Base-by-base conservation (phyloP, 78 protist species). In the Dictyostelium purpureum region DNA sequence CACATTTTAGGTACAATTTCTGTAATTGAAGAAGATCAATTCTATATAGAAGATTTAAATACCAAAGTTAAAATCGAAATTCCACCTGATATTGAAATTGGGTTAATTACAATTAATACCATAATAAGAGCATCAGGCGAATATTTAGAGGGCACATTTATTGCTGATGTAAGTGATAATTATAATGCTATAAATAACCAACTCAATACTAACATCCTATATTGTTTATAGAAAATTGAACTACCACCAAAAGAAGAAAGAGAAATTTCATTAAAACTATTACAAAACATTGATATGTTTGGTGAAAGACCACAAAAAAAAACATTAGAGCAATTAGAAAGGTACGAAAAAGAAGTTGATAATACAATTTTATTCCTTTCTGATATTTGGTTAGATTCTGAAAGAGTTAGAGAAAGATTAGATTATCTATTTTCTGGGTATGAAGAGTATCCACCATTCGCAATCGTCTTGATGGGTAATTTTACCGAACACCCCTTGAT, bases 401-500 rank as follows among this genome's bases (percentile, higher is more conserved):
- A 66, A 26, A 66, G 37, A 37, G 96, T 89, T 6, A 31, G 65
- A 51, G 42, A 28, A 9, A 57, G 73, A 31, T 83, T 94, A 42
- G 61, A 71, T 12, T 16, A 19, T 19, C 19, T 94, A 21, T 88
- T 94, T 31, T 9, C 16, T 16, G 79, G 91, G 6, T 81, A 66
- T 42, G 67, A 69, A 21, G 56, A 56, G 18, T 1, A 18, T 21
- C 82, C 80, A 56, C 93, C 88, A 7, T 43, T 57, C 45, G 89
- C 83, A 38, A 71, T 94, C 40, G 59, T 94, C 0, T 54, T 94
- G n/a, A 94, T 94, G 88, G 96, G 96, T 59, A 88, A 88, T 59
- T 94, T 94, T 63, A 75, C 91, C 7, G 81, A 87, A 35, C 12
- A 40, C 12, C 88, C 94, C 2, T 52, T 73, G 2, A 54, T 57